Evolutionary conservation across 306 rosid genomes (phyloP), one percentile per base, ranked within the genome.

Genomic region (Arachis hypogaea): DNA sequence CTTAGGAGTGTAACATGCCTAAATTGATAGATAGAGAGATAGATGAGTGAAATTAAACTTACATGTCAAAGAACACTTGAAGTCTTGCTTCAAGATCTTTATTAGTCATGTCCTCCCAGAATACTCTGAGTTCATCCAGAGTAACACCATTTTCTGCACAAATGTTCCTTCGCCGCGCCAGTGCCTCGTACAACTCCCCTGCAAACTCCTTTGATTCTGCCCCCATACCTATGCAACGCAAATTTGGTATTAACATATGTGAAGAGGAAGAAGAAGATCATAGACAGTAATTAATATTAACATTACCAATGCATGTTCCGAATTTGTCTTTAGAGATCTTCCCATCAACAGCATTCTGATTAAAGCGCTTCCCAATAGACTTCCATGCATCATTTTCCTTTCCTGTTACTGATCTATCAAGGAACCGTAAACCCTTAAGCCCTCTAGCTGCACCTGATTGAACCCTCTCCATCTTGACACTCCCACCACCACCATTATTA

Each of bases 11-110:
- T 22, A 12, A 1, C 5, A 71, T 71, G 18, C 9, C 14, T n/a
- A 45, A 42, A 50, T 41, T 29, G 38, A 8, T 10, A 42, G 71
- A 11, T 7, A 43, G 2, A 10, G 28, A 1, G 22, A 46, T 47
- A 47, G 56, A n/a, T 11, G 0, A 0, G 40, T 66, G 38, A 33
- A 4, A 1, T 2, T 2, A 33, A 33, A 33, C 52, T 81, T 86
- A 91, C 98, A 93, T 91, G 86, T 91, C 98, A 79, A 93, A 91
- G 90, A 93, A 93, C 76, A 93, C 89, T 73, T 91, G 94, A 75
- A 93, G 91, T 49, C 98, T 83, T 8, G 92, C 72, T 74, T 91
- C 96, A 54, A 87, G 70, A 75, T 93, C 94, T 69, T 85, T 82
- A 67, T 9, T 68, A 16, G 96, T 93, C 83, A 93, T 84, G 78